phyloP scores from a whole-genome alignment of 1,284 basidiomycete genomes.

The Ganoderma boninense region DNA sequence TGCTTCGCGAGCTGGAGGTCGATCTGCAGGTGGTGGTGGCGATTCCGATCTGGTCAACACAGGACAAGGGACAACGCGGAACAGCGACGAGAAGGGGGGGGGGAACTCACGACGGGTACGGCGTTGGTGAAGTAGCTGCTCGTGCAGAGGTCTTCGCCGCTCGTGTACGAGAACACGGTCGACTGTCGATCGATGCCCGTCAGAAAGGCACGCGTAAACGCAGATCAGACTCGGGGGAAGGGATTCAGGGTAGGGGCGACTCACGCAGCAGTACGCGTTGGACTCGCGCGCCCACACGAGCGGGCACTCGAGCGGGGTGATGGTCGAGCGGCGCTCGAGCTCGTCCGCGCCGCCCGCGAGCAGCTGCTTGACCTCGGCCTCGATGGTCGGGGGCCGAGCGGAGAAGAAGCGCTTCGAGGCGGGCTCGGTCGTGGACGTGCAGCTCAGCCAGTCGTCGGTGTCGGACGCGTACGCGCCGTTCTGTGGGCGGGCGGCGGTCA shows the following conservation, averaged over 20 bases:
- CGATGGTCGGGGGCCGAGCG: constrained; percentile 35
- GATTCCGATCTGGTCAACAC: neutral
- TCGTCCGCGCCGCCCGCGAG: constrained; percentile 15
- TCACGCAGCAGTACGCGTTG: constrained; percentile 60
- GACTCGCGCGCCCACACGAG: constrained; percentile 60
- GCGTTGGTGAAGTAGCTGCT: constrained; percentile 56
- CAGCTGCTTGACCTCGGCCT: constrained; percentile 46
- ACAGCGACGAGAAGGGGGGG: constrained; percentile 38
- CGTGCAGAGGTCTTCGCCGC: constrained; percentile 56
- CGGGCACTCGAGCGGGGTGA: constrained; percentile 55
- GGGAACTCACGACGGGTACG: constrained; percentile 45
- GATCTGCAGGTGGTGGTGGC: constrained; percentile 43
- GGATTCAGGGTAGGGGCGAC: constrained; percentile 29
- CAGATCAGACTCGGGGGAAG: too few relatives aligned
- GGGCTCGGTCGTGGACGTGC: constrained; percentile 51
- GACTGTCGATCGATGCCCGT: constrained; percentile 43
- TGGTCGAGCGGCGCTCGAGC: constrained; percentile 28
- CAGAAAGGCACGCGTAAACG: neutral
- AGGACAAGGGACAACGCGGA: too few relatives aligned
- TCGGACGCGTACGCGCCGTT: constrained; percentile 49
- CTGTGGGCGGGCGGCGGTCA: too few relatives aligned
- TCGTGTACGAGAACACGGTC: constrained; percentile 54
- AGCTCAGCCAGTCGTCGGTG: constrained; percentile 54
- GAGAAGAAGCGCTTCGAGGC: constrained; percentile 32
- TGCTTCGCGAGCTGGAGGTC: constrained; percentile 64